A percentile compares a stretch with the other conserved stretches of the same genome.
Evolutionary conservation across 2,329 filamentous ascomycete species (phyloP).

Genomic region (Whalleya microplaca): DNA sequence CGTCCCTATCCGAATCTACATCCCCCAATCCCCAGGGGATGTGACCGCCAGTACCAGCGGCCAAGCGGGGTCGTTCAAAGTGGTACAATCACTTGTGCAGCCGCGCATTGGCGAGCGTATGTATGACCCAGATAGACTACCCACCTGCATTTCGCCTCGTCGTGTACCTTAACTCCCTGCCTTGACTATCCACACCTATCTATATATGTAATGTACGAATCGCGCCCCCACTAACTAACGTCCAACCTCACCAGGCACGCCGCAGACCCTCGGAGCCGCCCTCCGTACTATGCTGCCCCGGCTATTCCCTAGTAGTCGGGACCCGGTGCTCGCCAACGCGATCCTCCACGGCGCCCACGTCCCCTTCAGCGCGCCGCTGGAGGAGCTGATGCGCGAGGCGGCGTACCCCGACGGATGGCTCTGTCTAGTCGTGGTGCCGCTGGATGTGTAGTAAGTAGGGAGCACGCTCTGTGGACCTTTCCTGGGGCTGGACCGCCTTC

Average conservation of each 20-base stretch:
- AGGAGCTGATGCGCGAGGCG: conserved; percentile 80
- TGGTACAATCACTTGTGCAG: conserved; percentile 76
- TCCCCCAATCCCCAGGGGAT: conserved; percentile 60
- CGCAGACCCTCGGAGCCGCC: conserved; percentile 70
- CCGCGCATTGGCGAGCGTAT: conserved; percentile 37
- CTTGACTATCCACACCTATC: no score
- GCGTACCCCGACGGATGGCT: conserved; percentile 94
- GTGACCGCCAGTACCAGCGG: conserved; percentile 38
- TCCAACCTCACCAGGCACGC: conserved; percentile 36
- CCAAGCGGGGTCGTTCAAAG: conserved; percentile 61
- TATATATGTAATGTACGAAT: no score
- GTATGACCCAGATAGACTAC: conserved; percentile 21
- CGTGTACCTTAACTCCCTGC: no score
- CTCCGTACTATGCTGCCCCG: conserved; percentile 76
- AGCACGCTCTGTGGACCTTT: background rate
- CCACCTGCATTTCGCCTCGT: no score
- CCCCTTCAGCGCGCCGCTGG: conserved; percentile 78
- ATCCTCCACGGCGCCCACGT: conserved; percentile 84
- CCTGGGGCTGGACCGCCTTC: no score
- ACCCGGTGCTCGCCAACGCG: conserved; percentile 80
- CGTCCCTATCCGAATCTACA: conserved; percentile 86
- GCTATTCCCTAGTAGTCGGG: conserved; percentile 85
- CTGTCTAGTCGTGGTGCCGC: conserved; percentile 77
- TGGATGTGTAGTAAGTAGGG: conserved; percentile 51
- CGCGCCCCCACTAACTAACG: no score